Base-by-base conservation (phyloP, 305 asterid genomes). In the Lippia alba region DNA sequence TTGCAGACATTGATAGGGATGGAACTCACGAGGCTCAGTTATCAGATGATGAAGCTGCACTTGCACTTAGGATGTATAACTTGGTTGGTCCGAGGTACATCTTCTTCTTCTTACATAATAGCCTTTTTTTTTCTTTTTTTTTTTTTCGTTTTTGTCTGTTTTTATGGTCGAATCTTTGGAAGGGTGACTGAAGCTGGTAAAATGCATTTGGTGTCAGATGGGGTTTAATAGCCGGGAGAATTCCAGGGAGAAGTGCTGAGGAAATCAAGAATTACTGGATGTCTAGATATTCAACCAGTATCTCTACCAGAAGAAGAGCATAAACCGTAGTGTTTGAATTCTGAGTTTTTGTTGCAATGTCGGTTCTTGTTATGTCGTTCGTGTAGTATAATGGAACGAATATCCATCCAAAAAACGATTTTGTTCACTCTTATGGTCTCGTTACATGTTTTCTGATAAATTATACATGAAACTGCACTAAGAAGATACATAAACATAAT, bases 201-300 rank as follows among this genome's bases (percentile, higher is more conserved):
- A 0, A 12, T 64, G 18, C 17, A 0, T 16, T 36, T 51, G 30
- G 12, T 58, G 10, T 16, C 73, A 77, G 80, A 61, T 76, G 84
- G 84, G 61, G 74, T 14, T 33, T 80, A 17, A 80, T 76, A 7
- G 81, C 84, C 12, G 84, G 81, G 39, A 66, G 84, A 61, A 70
- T 80, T 6, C 84, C 82, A 16, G 82, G 82, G 64, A 74, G 80
- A 76, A 73, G 39, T 55, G 77, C 84, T 1, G 75, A 80, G 58
- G 80, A 80, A 11, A 70, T 76, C 46, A 61, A 76, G 61, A 76
- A 80, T 40, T 80, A 74, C 54, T 77, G 79, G 66, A 72, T 32
- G 6, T 72, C 71, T 10, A 69, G 24, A 66, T 53, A 46, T 44
- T 36, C 74, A 44, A 49, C 51, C 1, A 51, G 4, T 51, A 4